Evolutionary conservation across 2,329 filamentous ascomycete species (phyloP), one percentile per base, ranked within the genome.

Genomic region (Graphilbum sp.): DNA sequence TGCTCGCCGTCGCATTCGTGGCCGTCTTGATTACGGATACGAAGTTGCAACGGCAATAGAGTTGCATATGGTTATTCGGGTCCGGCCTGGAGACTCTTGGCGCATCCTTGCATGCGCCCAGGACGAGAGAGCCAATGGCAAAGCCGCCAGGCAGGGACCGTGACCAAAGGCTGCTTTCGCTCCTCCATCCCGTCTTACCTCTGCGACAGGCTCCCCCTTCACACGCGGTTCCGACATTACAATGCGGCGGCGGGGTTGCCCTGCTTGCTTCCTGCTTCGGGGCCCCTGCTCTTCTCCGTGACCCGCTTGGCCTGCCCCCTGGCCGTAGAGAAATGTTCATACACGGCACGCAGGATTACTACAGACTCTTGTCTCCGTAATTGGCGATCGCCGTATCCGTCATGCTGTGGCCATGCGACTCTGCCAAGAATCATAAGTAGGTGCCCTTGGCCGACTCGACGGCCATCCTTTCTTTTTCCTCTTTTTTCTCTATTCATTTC

Each of bases 211-310:
- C 41, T 36, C 41, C 23, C 47, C 44, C 43, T n/a, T 52, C 47
- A 48, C 39, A 45, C 48, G 40, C 42, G 42, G 50, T 53, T 54
- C 52, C 52, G 53, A 52, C 45, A 35, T 35, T 41, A 35, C 44
- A 41, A 49, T 50, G 46, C 43, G 43, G 45, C 43, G 32, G 34
- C 50, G 48, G 49, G 52, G 52, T 54, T 49, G 39, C 34, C 51
- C 43, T 47, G 47, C 43, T 48, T 9, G 46, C 45, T 40, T 41
- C 36, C 32, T n/a, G 29, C 21, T 23, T 31, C 36, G 15, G 36
- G 19, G 29, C 38, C 25, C 34, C 21, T 32, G 34, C 19, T 35
- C 16, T 15, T 20, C 12, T 36, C 27, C 24, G 20, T 20, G 10
- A 16, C 32, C 27, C 23, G 16, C 23, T n/a, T 15, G n/a, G 18